Conservation (phyloP, 2,329 filamentous ascomycete genomes). For the Ophiostoma australiae region DNA sequence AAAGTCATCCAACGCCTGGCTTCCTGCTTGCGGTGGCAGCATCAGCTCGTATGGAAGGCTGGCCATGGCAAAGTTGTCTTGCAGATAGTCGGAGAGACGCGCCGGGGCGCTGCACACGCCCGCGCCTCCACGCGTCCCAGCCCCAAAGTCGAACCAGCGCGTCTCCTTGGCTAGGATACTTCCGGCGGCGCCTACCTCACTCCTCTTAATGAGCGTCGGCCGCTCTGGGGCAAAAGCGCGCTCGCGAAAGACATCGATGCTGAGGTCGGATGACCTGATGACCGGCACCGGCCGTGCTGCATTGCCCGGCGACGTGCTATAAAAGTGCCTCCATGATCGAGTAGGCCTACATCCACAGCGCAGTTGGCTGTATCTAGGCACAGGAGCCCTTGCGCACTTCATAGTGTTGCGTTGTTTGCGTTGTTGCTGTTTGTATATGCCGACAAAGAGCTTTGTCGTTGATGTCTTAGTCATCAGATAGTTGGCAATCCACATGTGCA, state of each 20-base stretch:
- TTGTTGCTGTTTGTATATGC: neutral
- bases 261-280: slow-evolving; percentile 19
- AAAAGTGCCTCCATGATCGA: neutral
- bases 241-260: slow-evolving; percentile 47
- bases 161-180: slow-evolving; percentile 46
- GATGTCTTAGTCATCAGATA: neutral
- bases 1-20: slow-evolving; percentile 17
- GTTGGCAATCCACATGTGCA: neutral
- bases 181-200: neutral
- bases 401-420: neutral
- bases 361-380: neutral
- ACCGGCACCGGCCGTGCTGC: slow-evolving; percentile 14
- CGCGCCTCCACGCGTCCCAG: neutral
- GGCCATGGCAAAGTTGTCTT: slow-evolving; percentile 30
- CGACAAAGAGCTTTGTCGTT: neutral
- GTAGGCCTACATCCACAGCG: neutral
- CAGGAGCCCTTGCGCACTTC: neutral
- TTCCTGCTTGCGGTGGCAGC: slow-evolving; percentile 10
- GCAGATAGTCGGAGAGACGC: neutral
- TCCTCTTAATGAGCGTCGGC: slow-evolving; percentile 46
- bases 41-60: slow-evolving; percentile 41
- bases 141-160: slow-evolving; percentile 52
- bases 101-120: neutral
- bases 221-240: slow-evolving; percentile 48
- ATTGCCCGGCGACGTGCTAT: neutral